Evolutionary conservation across 2,329 filamentous ascomycete genomes (phyloP), one percentile per base, ranked within the genome.

Genomic region (Chlorencoelia australis): DNA sequence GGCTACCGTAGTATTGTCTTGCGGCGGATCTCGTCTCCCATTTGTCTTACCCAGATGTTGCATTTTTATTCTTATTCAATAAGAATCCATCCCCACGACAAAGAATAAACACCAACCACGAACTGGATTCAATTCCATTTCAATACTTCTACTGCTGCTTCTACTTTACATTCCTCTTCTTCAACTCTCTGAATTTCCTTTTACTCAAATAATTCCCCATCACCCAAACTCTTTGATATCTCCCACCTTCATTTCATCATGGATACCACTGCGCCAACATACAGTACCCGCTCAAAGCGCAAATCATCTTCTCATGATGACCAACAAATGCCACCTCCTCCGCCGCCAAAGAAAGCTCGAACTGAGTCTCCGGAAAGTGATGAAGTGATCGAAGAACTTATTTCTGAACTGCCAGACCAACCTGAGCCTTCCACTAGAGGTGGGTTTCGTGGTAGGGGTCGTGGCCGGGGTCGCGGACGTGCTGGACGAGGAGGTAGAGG

Each of bases 401-500:
- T 19, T 36, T 26, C 31, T 13, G 32, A 33, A 10, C 30, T 33
- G 33, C 11, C 37, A 7, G 26, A 9, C 22, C 10, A 10, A 13
- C n/a, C 33, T 8, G 9, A 8, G 13, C 11, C 27, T 4, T 9
- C 25, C 10, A 7, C 16, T 7, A 35, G 45, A 32, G 45, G 47
- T 18, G 45, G 42, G 30, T 40, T 42, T 31, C 39, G 49, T 20
- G 49, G 50, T 13, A 43, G 51, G 13, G 48, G 47, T 25, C 43
- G 46, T 24, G 48, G 47, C 18, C 45, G 49, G 13, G 47, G 47
- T 33, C 29, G 45, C 36, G 37, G 41, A 30, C 43, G 47, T 27
- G 39, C 46, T 32, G 44, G 44, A 20, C 33, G 44, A 18, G 36
- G 40, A 14, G 44, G 48, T 32, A 31, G 47, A 25, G 44, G 46